Evolutionary conservation across 78 protist species (phyloP).

Genomic region (Chrysochromulina tobinii): DNA sequence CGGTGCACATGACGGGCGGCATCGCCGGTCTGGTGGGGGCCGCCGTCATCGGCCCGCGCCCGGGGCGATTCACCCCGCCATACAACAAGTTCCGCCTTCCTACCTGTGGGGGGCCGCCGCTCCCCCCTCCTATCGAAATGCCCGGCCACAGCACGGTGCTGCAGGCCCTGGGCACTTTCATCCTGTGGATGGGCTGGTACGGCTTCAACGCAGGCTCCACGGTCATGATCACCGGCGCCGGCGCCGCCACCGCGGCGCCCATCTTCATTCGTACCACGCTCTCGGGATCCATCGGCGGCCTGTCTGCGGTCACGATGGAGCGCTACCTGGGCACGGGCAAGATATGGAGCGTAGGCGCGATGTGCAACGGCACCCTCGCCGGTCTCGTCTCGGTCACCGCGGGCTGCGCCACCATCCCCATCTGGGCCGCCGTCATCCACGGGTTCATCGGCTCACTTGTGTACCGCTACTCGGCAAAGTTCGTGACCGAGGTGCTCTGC

Average conservation of each 20-base stretch:
- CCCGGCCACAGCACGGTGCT: not conserved
- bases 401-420: not conserved
- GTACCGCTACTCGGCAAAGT: not conserved
- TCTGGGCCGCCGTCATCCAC: constrained; percentile 41
- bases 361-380: constrained; percentile 50
- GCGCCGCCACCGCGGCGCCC: not conserved
- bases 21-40: constrained; percentile 72
- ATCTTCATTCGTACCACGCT: constrained; percentile 34
- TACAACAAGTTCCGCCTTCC: too few relatives aligned
- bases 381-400: constrained; percentile 57
- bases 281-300: constrained; percentile 28
- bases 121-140: not conserved
- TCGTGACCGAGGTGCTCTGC: not conserved
- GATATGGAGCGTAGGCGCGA: not conserved
- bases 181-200: constrained; percentile 69
- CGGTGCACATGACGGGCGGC: constrained; percentile 89
- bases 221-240: not conserved
- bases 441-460: constrained; percentile 25
- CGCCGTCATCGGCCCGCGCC: constrained; percentile 75
- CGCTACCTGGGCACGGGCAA: not conserved
- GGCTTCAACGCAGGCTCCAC: constrained; percentile 65
- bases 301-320: not conserved
- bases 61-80: constrained; percentile 65
- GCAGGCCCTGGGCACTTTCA: constrained; percentile 41
- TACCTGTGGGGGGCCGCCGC: not conserved